These are phyloP conservation scores for Colletotrichum trifolii DNA, from an alignment of 2,329 filamentous ascomycete species.

Conservation along the genomic window DNA sequence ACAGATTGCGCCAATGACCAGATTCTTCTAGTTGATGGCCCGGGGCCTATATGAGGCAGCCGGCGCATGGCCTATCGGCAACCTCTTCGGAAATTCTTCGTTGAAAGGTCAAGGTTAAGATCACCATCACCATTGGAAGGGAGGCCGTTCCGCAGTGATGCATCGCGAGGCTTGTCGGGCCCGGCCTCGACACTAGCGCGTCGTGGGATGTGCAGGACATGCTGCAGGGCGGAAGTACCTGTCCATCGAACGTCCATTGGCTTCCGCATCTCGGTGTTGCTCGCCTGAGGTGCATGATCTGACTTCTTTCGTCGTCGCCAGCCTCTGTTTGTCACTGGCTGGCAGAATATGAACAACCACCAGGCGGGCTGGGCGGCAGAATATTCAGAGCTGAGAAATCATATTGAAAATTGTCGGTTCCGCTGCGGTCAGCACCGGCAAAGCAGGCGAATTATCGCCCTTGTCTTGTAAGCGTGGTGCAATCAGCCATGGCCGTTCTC, in stretches of 20 bases:
- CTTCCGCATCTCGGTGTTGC: slow-evolving; percentile 27
- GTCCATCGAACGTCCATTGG: slow-evolving; percentile 27
- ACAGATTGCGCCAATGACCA: slow-evolving; percentile 14
- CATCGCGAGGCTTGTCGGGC: slow-evolving; percentile 27
- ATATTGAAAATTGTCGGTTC: background rate
- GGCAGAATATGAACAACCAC: background rate
- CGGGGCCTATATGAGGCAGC: slow-evolving; percentile 20
- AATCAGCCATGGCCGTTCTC: background rate
- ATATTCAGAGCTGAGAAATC: background rate
- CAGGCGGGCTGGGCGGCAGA: slow-evolving; percentile 7
- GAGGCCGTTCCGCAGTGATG: slow-evolving; percentile 3
- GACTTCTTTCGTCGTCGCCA: slow-evolving; percentile 13
- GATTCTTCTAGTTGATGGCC: slow-evolving; percentile 6
- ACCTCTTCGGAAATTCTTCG: slow-evolving; percentile 2
- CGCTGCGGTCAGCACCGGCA: slow-evolving; percentile 4
- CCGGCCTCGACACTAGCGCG: slow-evolving; percentile 25
- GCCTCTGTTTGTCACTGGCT: slow-evolving; percentile 3
- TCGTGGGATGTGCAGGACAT: slow-evolving; percentile 22
- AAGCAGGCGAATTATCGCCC: slow-evolving; percentile 1
- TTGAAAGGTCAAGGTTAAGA: slow-evolving; percentile 13
- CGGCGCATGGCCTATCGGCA: background rate
- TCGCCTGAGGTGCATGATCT: slow-evolving; percentile 30
- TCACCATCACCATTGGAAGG: slow-evolving; percentile 20
- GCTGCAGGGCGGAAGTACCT: slow-evolving; percentile 31
- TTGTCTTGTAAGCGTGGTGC: background rate